Base-by-base conservation (phyloP, 805 yeast genomes). In the Kockiozyma suomiensis region DNA sequence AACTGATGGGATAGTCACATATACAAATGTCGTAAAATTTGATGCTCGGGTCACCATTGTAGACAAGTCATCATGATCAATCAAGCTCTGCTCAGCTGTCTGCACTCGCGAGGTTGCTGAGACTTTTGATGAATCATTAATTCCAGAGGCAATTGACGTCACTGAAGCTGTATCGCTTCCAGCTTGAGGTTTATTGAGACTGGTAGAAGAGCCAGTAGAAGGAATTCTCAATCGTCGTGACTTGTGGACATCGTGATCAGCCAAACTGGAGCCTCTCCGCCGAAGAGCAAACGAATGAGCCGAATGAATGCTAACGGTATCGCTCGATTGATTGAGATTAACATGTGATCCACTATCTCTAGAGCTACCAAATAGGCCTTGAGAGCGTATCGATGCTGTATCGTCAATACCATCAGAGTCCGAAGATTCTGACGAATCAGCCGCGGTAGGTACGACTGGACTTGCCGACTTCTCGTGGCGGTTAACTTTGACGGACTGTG, bases 41-140 rank as follows among this genome's bases (percentile, higher is more conserved):
- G 88, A 82, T 0, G 97, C 90, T 50, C 97, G 76, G 47, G 78
- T 74, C 4, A 90, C 74, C 97, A 93, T 90, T 64, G 82, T 81
- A 26, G 83, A 77, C 21, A 82, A 42, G 21, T 64, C 66, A 35
- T 58, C 66, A 30, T 40, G 33, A 15, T 43, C 50, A 21, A 43
- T 23, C 19, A 19, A 15, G 23, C 12, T 30, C 42, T 33, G 55
- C 10, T 43, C 49, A 10, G 23, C 15, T n/a, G 42, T 43, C 17
- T 21, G 41, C 21, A 13, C 15, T 5, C 45, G 30, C 17, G 32
- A 21, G 21, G 41, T 32, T 8, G 35, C 21, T 23, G 53, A 21
- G 25, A 33, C 4, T 45, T 38, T 45, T 21, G 41, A 12, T 15
- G 30, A 10, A 10, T 60, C 64, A 32, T 55, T 56, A 13, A 26